These are phyloP conservation scores for Nymphaea colorata DNA, from an alignment of 164 flowering plant species.

Conservation along the genomic window DNA sequence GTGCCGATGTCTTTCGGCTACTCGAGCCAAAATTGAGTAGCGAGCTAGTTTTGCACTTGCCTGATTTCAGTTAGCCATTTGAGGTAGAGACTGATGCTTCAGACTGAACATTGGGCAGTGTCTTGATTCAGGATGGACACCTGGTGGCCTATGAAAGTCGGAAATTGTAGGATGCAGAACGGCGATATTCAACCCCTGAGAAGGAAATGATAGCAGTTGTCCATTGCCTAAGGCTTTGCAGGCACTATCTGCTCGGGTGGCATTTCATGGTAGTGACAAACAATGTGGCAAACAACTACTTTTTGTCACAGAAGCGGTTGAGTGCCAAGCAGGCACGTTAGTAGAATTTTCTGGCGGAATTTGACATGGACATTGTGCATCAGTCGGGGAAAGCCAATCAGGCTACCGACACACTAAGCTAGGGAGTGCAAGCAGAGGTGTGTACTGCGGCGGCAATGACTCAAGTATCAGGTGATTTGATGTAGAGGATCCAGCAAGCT, in stretches of 20 bases:
- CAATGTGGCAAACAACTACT: not conserved
- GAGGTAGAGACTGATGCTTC: not conserved
- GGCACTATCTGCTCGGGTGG: not conserved
- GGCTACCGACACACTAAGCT: not conserved
- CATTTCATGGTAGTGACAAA: not conserved
- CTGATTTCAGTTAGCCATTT: not conserved
- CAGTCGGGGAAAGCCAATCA: not conserved
- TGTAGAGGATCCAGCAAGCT: not conserved
- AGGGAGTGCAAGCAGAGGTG: not conserved
- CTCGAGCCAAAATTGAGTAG: not conserved
- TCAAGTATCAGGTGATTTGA: not conserved
- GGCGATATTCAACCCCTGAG: not conserved
- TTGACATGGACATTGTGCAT: not conserved
- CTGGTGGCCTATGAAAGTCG: constrained; percentile 6
- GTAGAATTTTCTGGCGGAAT: not conserved
- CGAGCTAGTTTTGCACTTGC: not conserved
- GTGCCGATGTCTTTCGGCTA: not conserved
- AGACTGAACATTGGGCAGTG: not conserved
- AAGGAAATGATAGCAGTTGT: not conserved
- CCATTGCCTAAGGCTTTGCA: constrained; percentile 1
- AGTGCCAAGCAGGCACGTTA: not conserved
- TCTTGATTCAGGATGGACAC: not conserved
- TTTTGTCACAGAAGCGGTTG: not conserved
- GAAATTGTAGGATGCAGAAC: not conserved
- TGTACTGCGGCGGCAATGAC: not conserved